These are phyloP conservation scores for Zoysia japonica DNA, from an alignment of 176 grass and related monocot genomes.

Conservation along the genomic window DNA sequence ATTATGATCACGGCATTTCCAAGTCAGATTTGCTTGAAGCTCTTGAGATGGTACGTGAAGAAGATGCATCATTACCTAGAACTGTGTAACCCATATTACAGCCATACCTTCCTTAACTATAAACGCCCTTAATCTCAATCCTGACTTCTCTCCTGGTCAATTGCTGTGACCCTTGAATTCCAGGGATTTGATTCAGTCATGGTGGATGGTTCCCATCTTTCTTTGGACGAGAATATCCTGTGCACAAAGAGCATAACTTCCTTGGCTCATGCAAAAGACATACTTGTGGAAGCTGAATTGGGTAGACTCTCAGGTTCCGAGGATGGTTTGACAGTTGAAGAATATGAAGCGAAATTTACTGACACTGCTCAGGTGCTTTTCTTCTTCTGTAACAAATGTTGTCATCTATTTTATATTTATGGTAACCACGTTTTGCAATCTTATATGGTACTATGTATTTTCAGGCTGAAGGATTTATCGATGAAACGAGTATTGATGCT, in stretches of 20 bases:
- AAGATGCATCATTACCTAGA: conserved; percentile 22
- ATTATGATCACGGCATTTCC: conserved; percentile 87
- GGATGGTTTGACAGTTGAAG: conserved; percentile 87
- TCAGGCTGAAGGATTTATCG: conserved; percentile 86
- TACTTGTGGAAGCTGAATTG: conserved; percentile 94
- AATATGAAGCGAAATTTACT: conserved; percentile 83
- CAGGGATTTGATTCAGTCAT: conserved; percentile 98
- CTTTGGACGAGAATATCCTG: conserved; percentile 65
- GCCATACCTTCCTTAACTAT: conserved; percentile 14
- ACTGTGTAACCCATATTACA: conserved; percentile 22
- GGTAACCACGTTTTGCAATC: conserved; percentile 24
- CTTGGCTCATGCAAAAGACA: conserved; percentile 65
- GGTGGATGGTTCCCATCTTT: conserved; percentile 87
- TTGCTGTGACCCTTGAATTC: conserved; percentile 26
- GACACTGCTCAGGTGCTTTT: conserved; percentile 73
- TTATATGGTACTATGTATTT: conserved; percentile 35
- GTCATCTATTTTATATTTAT: conserved; percentile 22
- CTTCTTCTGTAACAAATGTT: conserved; percentile 28
- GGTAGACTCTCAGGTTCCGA: conserved; percentile 87
- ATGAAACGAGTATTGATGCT: conserved; percentile 73
- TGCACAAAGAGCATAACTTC: conserved; percentile 67
- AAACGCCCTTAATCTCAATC: conserved; percentile 27
- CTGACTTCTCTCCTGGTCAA: conserved; percentile 30
- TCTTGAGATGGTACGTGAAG: conserved; percentile 78
- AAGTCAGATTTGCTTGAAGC: conserved; percentile 79